Base-by-base conservation (phyloP, 2,329 filamentous ascomycete genomes). In the Apiospora aurea region DNA sequence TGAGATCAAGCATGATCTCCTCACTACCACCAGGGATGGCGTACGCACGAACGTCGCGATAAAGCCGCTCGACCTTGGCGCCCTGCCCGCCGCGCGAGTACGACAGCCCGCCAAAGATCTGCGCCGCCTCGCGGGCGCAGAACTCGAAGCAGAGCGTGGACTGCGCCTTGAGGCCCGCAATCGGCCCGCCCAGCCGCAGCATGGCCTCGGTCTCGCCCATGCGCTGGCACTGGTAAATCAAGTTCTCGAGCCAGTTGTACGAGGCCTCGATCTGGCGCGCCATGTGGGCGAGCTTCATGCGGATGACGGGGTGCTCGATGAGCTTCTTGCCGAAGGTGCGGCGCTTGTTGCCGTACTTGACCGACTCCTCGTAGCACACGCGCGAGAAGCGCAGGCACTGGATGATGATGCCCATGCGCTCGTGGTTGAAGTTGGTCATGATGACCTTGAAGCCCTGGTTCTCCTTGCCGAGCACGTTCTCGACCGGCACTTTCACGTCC, bases 381-480 rank as follows among this genome's bases (percentile, higher is more conserved):
- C 96, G 95, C 61, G 94, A 92, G 89, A 99, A 98, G 79, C 96
- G 95, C 75, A 98, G 83, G 79, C 92, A 97, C 85, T 99, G 96
- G 86, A 98, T 98, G 85, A 98, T 95, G 84, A 99, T 98, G 74
- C 96, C 96, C 78, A 99, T 95, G 75, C 96, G 94, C 86, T 99
- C 96, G 88, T 98, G 96, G 89, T 98, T 98, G 88, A 98, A 98
- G 89, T 98, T 98, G 82, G 94, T 98, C 96, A 98, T 98, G 87
- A 99, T 96, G 81, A 97, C 95, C 85, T 95, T 94, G 90, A 99
- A 99, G 51, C 96, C 96, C 82, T 97, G 93, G 88, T 99, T 97
- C 86, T 97, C 92, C 87, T 98, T 98, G 85, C 96, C 96, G 73
- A 99, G 92, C 78, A 99, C 84, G 86, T 99, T 98, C 89, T 97